Conservation (phyloP, 495 filamentous ascomycete species). For the Xylaria bambusicola region DNA sequence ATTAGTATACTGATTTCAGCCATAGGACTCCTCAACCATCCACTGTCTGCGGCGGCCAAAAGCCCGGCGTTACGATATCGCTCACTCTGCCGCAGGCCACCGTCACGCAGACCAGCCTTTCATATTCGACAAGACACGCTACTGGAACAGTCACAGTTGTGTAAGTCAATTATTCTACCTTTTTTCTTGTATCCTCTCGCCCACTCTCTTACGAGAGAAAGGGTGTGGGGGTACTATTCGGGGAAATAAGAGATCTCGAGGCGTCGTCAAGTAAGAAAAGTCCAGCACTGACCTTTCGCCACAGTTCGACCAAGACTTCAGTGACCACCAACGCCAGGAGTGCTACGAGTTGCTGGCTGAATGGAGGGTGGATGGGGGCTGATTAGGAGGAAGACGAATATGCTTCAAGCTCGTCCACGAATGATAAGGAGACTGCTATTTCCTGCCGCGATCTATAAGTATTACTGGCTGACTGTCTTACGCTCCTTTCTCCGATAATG, state of each 20-base stretch:
- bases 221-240: too few relatives aligned
- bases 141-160: conserved; percentile 41
- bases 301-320: conserved; percentile 37
- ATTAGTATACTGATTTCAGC: neutral
- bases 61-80: conserved; percentile 37
- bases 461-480: too few relatives aligned
- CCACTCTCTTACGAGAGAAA: too few relatives aligned
- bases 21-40: conserved; percentile 40
- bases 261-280: too few relatives aligned
- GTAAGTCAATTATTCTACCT: too few relatives aligned
- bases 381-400: neutral
- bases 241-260: too few relatives aligned
- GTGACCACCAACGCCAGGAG: conserved; percentile 38
- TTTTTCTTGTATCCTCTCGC: too few relatives aligned
- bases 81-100: conserved; percentile 29
- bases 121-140: conserved; percentile 41
- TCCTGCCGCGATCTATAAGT: too few relatives aligned
- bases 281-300: neutral
- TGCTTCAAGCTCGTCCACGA: too few relatives aligned
- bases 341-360: conserved; percentile 40
- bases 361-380: conserved; percentile 38
- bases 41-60: conserved; percentile 38
- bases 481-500: too few relatives aligned
- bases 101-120: conserved; percentile 40
- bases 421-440: too few relatives aligned